Percentiles rank a stretch among this genome's conserved stretches.
Conservation (phyloP, 2,329 filamentous ascomycete species). For the Aspergillus sp. region DNA sequence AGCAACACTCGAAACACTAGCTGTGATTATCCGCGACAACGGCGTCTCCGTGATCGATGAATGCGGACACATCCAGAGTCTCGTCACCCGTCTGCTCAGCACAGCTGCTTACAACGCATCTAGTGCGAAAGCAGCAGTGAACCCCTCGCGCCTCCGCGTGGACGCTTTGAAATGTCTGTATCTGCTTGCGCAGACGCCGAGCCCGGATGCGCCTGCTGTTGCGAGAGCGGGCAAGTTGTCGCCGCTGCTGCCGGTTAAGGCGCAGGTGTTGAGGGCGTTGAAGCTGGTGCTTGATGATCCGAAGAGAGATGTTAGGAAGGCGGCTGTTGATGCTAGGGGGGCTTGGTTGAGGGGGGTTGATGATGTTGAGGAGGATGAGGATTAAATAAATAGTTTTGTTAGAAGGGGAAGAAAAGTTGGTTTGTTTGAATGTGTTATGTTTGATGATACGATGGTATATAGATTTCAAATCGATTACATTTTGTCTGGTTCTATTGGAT, state of each 20-base stretch:
- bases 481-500: not conserved
- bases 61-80: conserved; percentile 51
- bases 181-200: conserved; percentile 28
- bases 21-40: conserved; percentile 52
- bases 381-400: conserved; percentile 27
- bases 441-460: not conserved
- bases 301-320: conserved; percentile 56
- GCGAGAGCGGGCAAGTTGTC: conserved; percentile 26
- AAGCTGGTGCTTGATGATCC: conserved; percentile 53
- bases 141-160: conserved; percentile 25
- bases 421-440: not conserved
- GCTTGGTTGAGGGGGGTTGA: conserved; percentile 53
- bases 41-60: conserved; percentile 44
- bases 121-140: conserved; percentile 9
- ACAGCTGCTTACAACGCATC: conserved; percentile 28
- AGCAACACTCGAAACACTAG: conserved; percentile 54
- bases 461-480: conserved; percentile 2
- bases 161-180: conserved; percentile 33
- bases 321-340: conserved; percentile 55
- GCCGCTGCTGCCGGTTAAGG: conserved; percentile 51
- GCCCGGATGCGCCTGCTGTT: conserved; percentile 15
- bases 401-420: not conserved
- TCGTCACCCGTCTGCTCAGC: conserved; percentile 52
- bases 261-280: conserved; percentile 51
- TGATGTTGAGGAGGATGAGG: conserved; percentile 53